Evolutionary conservation across 139 green algal genomes (phyloP), one percentile per base, ranked within the genome.

Genomic region (Closterium sp.): DNA sequence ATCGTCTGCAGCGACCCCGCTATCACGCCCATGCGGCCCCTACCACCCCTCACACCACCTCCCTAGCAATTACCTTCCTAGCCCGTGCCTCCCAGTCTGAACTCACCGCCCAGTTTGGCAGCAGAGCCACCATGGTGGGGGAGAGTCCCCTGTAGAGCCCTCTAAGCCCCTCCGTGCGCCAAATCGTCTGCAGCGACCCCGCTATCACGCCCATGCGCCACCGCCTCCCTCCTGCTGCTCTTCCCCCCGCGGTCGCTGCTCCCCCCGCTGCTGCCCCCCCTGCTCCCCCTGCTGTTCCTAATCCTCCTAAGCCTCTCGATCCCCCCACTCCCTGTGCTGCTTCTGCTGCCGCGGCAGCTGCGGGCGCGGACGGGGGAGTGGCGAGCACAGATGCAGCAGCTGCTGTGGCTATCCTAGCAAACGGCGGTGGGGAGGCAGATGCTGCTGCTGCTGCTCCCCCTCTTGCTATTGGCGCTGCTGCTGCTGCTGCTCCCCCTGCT

Each of bases 91-190:
- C n/a, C n/a, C n/a, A n/a, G n/a, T 50, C 38, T 50, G 38, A 50
- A 50, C 96, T 95, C 86, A 99, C 97, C 11, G 98, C 98, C 98
- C 98, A 99, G 93, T 99, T 99, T 34, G 98, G 98, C 30, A 99
- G 96, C 89, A 99, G 95, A 7, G 98, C 98, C 31, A 99, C 93
- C 3, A 99, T 93, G 4, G 98, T 99, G 31, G 98, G 98, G 0
- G 38, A 79, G 5, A 99, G 95, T 0, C 98, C 98, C 4, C 97
- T 92, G 94, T 99, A 99, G 88, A 99, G 92, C 11, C 97, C 98
- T 50, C 38, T 50, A 7, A 50, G 38, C 7, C 38, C 38, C 38
- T 50, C 98, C 70, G 97, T 90, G 27, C 91, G 93, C 11, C 98
- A 91, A 30, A 99, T 99, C 30, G 92, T 91, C 6, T 91, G 91